Conservation (phyloP, 768 basidiomycete species). For the Mycena venus region DNA sequence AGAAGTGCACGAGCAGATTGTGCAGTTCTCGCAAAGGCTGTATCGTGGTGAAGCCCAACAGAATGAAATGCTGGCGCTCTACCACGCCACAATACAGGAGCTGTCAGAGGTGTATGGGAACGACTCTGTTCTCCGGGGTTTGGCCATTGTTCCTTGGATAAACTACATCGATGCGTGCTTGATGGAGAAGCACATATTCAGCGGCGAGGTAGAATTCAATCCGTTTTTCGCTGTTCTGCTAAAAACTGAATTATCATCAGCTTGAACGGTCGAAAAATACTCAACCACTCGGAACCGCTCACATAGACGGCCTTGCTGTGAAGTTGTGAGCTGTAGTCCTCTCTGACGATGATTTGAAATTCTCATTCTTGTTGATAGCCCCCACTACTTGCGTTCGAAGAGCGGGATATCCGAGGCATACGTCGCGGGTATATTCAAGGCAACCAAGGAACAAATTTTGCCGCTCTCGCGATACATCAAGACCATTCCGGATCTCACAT, state of each 20-base stretch:
- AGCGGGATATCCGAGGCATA: slow-evolving; percentile 14
- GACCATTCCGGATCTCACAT: neutral
- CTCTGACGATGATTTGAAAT: neutral
- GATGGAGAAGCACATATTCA: slow-evolving; percentile 4
- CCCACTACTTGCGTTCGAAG: slow-evolving; percentile 20
- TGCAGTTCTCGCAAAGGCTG: too few species aligned
- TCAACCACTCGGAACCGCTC: neutral
- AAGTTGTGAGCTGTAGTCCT: slow-evolving; percentile 1
- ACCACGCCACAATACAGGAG: neutral
- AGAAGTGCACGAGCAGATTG: neutral
- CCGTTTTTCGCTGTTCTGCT: neutral
- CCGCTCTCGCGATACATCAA: slow-evolving; percentile 31
- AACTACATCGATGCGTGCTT: slow-evolving; percentile 10
- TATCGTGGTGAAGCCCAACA: neutral
- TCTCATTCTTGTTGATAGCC: neutral
- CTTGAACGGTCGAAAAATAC: neutral
- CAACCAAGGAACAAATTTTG: slow-evolving; percentile 1
- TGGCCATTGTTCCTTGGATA: slow-evolving; percentile 13
- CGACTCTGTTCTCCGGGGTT: neutral
- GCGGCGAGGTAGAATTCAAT: neutral
- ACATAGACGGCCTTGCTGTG: neutral
- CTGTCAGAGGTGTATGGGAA: neutral
- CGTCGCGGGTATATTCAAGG: slow-evolving; percentile 18
- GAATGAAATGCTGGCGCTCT: slow-evolving; percentile 3
- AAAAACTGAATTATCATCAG: neutral